Conservation (phyloP, 352 stramenopile genomes). For the Globisporangium solare region DNA sequence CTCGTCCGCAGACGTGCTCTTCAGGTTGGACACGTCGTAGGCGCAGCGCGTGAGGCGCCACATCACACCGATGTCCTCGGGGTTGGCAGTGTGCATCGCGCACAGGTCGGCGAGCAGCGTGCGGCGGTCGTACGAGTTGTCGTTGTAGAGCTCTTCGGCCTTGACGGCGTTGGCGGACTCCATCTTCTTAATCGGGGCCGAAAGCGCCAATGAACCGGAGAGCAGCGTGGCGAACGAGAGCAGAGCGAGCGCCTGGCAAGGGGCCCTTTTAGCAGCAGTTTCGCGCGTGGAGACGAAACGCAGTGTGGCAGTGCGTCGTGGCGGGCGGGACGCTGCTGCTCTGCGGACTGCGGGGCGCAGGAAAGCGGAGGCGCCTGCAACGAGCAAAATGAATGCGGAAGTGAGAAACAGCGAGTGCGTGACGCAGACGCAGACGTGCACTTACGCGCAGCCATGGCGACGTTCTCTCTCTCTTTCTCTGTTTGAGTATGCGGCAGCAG, state of each 20-base stretch:
- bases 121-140: slow-evolving; percentile 65
- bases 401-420: background rate
- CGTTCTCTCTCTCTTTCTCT: background rate
- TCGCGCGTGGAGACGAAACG: slow-evolving; percentile 11
- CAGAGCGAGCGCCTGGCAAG: slow-evolving; percentile 18
- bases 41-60: slow-evolving; percentile 61
- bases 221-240: slow-evolving; percentile 15
- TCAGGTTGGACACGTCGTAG: slow-evolving; percentile 62
- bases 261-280: slow-evolving; percentile 4
- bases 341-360: slow-evolving; percentile 8
- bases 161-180: slow-evolving; percentile 61
- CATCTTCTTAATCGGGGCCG: slow-evolving; percentile 27
- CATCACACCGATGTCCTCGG: slow-evolving; percentile 51
- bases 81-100: slow-evolving; percentile 45
- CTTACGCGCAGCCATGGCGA: background rate
- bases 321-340: background rate
- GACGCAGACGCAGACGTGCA: background rate
- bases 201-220: slow-evolving; percentile 11
- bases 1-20: slow-evolving; percentile 47
- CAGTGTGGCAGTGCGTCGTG: slow-evolving; percentile 11
- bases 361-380: slow-evolving; percentile 1
- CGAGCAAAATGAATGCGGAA: background rate
- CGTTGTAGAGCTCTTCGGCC: slow-evolving; percentile 80
- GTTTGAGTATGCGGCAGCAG: background rate
- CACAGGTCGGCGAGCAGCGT: slow-evolving; percentile 63